Base-by-base conservation (phyloP, 352 stramenopile genomes). In the Thraustochytrium striatum region DNA sequence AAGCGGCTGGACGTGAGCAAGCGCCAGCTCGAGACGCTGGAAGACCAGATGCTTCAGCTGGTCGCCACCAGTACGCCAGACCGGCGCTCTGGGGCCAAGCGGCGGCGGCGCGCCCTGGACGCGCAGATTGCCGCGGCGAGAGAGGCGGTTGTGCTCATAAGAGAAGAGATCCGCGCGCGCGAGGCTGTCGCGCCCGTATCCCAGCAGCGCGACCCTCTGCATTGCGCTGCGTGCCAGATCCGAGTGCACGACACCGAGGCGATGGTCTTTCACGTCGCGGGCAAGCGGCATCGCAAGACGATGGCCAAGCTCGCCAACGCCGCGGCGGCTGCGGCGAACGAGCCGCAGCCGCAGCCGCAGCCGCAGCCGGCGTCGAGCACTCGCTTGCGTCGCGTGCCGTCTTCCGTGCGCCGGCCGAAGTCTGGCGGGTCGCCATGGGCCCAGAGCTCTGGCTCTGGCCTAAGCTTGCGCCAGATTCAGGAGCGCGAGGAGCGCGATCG, bases 181-280 rank as follows among this genome's bases (percentile, higher is more conserved):
- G 11, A 44, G 41, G 13, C 19, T 43, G 16, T 13, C 43, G 2
- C 19, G 13, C 11, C 25, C 11, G 16, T 19, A 19, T n/a, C 28
- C 30, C 28, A 19, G 19, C 11, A 9, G 1, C 5, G 32, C 25
- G 47, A 69, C 53, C 8, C 47, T n/a, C 43, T 41, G 19, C 41
- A 52, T n/a, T 79, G 69, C 25, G 7, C 35, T 8, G 19, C 25
- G 3, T 79, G 69, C 69, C 7, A 72, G n/a, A 52, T 79, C 30
- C 35, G 33, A 16, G 69, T 79, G 28, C 57, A 73, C 0, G 50
- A 30, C 57, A 38, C 36, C 16, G 28, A 79, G 5, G 69, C 36
- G 35, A 79, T 79, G 69, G 55, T 79, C 3, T 50, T 72, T 11
- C 69, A 79, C 39, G 69, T 79, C 9, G 25, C 69, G 8, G 69